Conservation (phyloP, 139 green algal genomes). For the Axilococcus clingmanii region DNA sequence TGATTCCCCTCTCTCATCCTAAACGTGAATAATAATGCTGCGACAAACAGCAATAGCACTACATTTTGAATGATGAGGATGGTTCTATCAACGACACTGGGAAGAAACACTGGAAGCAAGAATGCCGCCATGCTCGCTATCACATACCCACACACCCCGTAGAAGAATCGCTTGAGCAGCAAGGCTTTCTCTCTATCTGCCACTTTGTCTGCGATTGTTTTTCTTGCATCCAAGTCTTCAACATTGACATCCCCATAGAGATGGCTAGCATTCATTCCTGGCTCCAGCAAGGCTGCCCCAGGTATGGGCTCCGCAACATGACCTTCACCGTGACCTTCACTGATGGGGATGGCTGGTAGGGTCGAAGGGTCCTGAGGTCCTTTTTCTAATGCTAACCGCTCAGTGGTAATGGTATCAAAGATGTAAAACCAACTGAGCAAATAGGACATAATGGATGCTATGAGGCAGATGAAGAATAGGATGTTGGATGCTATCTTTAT, state of each 20-base stretch:
- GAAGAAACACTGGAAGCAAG: constrained; percentile 34
- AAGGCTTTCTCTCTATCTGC: constrained; percentile 28
- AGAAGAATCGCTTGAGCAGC: constrained; percentile 43
- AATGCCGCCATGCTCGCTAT: constrained; percentile 23
- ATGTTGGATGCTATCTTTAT: constrained; percentile 6
- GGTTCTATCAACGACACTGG: constrained; percentile 13
- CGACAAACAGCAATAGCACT: constrained; percentile 28
- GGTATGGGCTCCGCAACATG: neutral
- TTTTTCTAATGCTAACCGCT: constrained; percentile 19
- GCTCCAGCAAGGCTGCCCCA: constrained; percentile 12
- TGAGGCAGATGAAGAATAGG: neutral
- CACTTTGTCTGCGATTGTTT: constrained; percentile 40
- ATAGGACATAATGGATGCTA: neutral
- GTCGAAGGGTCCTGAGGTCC: neutral
- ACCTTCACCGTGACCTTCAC: neutral
- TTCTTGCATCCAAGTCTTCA: constrained; percentile 25
- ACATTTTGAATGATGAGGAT: constrained; percentile 19
- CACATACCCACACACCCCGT: constrained; percentile 29
- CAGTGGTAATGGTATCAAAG: constrained; percentile 18
- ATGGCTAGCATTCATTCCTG: constrained; percentile 5
- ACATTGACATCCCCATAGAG: constrained; percentile 9
- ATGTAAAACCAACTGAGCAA: constrained; percentile 37
- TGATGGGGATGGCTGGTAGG: neutral
- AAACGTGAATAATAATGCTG: constrained; percentile 33
- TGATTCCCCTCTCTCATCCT: constrained; percentile 34